Evolutionary conservation across 148 eudicot genomes (phyloP).

Genomic region (Dianthus caryophyllus): DNA sequence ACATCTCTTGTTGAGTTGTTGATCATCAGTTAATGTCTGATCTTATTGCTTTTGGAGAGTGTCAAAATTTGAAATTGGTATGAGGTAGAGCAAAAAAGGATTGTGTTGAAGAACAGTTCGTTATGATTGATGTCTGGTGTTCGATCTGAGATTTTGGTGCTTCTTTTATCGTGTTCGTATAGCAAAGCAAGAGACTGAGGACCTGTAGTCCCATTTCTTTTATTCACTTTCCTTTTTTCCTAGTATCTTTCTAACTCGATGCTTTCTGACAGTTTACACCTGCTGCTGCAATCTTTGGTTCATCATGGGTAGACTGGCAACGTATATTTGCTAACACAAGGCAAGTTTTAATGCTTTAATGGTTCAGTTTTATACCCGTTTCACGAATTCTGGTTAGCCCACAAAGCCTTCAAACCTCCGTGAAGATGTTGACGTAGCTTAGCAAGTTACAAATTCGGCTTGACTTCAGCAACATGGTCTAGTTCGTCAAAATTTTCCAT

Average conservation of each 20-base stretch:
- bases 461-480: too few relatives aligned
- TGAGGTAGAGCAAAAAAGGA: not conserved
- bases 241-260: conserved; percentile 2
- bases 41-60: not conserved
- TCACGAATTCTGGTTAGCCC: not conserved
- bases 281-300: conserved; percentile 84
- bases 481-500: too few relatives aligned
- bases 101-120: not conserved
- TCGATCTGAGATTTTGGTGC: not conserved
- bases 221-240: not conserved
- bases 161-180: not conserved
- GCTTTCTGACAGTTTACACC: conserved; percentile 57
- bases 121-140: not conserved
- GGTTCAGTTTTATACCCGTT: not conserved
- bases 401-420: too few relatives aligned
- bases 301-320: conserved; percentile 83
- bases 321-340: conserved; percentile 69
- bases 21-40: not conserved
- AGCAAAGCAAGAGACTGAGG: not conserved
- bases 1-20: not conserved
- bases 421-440: too few relatives aligned
- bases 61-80: not conserved
- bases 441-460: too few relatives aligned
- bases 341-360: conserved; percentile 33
- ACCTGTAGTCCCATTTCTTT: not conserved